Evolutionary conservation across 2,329 filamentous ascomycete species (phyloP).

Genomic region (Eurotiales sp.): DNA sequence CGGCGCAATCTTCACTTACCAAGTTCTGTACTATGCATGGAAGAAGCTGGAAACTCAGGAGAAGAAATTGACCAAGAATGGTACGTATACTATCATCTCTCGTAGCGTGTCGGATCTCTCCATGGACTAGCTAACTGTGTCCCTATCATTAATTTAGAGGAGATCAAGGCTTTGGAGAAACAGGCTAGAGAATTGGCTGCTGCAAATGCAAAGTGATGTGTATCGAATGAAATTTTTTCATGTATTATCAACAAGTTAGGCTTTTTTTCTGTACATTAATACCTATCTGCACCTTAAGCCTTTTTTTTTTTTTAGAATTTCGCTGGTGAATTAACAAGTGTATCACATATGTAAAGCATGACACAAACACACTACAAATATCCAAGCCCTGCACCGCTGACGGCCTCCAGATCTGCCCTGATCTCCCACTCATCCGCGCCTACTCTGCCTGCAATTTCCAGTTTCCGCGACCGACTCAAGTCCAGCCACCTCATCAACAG

Average conservation of each 20-base stretch:
- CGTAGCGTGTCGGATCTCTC: not conserved
- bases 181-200: constrained; percentile 33
- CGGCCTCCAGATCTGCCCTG: constrained; percentile 63
- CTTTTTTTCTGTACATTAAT: not conserved
- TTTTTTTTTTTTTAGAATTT: too few relatives aligned
- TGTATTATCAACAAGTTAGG: not conserved
- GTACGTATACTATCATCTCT: constrained; percentile 24
- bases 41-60: constrained; percentile 46
- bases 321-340: too few relatives aligned
- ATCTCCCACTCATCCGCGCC: constrained; percentile 66
- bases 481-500: constrained; percentile 72
- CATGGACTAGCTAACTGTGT: constrained; percentile 7
- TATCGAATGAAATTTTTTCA: not conserved
- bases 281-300: not conserved
- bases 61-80: constrained; percentile 38
- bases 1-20: constrained; percentile 47
- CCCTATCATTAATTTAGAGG: constrained; percentile 22
- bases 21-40: constrained; percentile 48
- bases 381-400: constrained; percentile 61
- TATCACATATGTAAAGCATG: too few relatives aligned
- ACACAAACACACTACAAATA: constrained; percentile 33
- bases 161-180: constrained; percentile 33
- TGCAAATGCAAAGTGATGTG: constrained; percentile 23
- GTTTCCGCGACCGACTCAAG: constrained; percentile 65
- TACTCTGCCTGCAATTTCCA: constrained; percentile 70